phyloP scores from a whole-genome alignment of 129 eudicot species.

The Pulicaria dysenterica region DNA sequence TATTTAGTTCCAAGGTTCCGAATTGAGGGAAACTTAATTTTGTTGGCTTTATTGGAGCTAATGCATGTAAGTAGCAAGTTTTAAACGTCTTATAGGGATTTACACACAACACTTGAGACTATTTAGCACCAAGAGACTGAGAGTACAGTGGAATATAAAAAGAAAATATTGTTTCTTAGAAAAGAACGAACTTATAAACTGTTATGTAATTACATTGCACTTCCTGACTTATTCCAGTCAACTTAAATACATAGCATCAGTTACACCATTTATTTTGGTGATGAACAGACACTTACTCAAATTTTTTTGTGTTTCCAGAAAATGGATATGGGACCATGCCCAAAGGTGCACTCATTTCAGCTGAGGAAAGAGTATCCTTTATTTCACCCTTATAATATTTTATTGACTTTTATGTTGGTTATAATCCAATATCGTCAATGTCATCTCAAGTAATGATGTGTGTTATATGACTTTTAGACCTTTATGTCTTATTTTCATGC shows the following conservation, averaged over 20 bases:
- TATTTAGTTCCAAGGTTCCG: background rate
- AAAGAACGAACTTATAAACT: background rate
- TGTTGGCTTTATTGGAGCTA: too few species aligned
- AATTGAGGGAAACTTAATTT: background rate
- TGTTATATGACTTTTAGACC: background rate
- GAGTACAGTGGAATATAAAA: background rate
- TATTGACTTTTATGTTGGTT: background rate
- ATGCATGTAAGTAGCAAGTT: too few species aligned
- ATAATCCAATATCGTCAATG: background rate
- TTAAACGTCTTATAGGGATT: background rate
- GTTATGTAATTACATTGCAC: background rate
- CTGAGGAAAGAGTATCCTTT: conserved; percentile 98
- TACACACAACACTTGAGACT: background rate
- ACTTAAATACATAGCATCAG: background rate
- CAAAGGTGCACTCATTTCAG: conserved; percentile 95
- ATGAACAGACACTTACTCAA: background rate
- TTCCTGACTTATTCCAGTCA: background rate
- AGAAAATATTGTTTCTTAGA: background rate
- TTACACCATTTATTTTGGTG: background rate
- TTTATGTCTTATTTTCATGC: background rate
- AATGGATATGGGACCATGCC: conserved; percentile 99
- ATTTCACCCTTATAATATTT: background rate
- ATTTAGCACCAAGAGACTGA: background rate
- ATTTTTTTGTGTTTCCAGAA: conserved; percentile 46
- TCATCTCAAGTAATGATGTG: background rate